Evolutionary conservation across 257 asterid species (phyloP).

Genomic region (Hygrophila difformis): DNA sequence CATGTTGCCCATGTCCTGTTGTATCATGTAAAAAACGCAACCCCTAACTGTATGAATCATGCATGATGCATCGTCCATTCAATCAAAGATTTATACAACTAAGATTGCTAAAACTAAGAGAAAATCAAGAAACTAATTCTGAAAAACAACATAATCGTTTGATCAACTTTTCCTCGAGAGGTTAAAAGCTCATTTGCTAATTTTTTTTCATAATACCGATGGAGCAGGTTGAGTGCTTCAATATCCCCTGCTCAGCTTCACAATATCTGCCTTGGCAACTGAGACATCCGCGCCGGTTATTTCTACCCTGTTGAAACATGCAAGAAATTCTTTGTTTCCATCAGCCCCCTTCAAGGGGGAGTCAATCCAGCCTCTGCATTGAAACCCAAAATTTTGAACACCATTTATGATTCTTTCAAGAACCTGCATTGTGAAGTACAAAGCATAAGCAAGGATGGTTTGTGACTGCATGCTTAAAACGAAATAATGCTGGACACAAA

Average conservation of each 20-base stretch:
- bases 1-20: too few relatives aligned
- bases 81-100: too few relatives aligned
- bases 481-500: too few relatives aligned
- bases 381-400: constrained; percentile 62
- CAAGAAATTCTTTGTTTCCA: constrained; percentile 85
- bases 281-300: constrained; percentile 3
- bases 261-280: constrained; percentile 24
- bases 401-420: constrained; percentile 68
- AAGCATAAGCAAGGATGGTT: background rate
- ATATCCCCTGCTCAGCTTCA: constrained; percentile 19
- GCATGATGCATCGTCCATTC: too few relatives aligned
- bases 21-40: too few relatives aligned
- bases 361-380: constrained; percentile 85
- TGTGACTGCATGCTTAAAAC: too few relatives aligned
- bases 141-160: too few relatives aligned
- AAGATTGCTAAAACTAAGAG: too few relatives aligned
- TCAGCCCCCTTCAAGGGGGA: constrained; percentile 96
- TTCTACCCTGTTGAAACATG: constrained; percentile 43
- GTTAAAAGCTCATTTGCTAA: too few relatives aligned
- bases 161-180: too few relatives aligned
- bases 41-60: too few relatives aligned
- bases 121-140: too few relatives aligned
- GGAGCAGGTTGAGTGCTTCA: constrained; percentile 6
- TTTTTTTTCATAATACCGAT: constrained; percentile 1
- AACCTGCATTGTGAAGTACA: constrained; percentile 35